Evolutionary conservation across 345 rosid species (phyloP).

Genomic region (Excoecaria agallocha): DNA sequence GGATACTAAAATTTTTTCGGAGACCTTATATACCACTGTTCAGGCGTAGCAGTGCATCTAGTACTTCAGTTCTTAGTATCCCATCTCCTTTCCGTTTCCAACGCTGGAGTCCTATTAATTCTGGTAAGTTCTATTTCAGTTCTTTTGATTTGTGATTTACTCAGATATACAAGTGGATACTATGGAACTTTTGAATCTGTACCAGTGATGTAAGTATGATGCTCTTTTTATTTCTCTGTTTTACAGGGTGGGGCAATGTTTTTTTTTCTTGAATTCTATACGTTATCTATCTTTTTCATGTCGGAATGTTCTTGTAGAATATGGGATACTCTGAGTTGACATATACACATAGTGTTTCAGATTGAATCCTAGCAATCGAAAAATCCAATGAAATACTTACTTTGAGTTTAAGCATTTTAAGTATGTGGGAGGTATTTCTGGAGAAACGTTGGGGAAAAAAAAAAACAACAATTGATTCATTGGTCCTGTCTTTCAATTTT

Average conservation of each 20-base stretch:
- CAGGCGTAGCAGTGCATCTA: slow-evolving; percentile 56
- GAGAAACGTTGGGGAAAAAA: background rate
- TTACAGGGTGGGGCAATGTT: background rate
- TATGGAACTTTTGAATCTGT: background rate
- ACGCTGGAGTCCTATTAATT: slow-evolving; percentile 83
- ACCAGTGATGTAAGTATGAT: background rate
- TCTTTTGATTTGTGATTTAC: background rate
- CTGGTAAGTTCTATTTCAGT: slow-evolving; percentile 46
- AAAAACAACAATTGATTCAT: background rate
- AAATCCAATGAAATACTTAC: background rate
- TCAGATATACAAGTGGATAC: background rate
- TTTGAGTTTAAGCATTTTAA: background rate
- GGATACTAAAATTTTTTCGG: slow-evolving; percentile 65
- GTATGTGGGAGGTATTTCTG: background rate
- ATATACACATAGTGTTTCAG: background rate
- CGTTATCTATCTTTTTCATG: background rate
- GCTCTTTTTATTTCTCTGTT: background rate
- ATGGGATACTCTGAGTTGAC: background rate
- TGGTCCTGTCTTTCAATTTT: background rate
- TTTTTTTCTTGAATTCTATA: background rate
- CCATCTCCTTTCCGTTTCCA: slow-evolving; percentile 76
- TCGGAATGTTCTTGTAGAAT: background rate
- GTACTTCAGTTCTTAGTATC: slow-evolving; percentile 67
- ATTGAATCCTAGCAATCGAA: too few species aligned
- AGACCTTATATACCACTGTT: slow-evolving; percentile 75